Evolutionary conservation across 768 basidiomycete species (phyloP), one percentile per base, ranked within the genome.

Genomic region (Leccinum uliginosum): DNA sequence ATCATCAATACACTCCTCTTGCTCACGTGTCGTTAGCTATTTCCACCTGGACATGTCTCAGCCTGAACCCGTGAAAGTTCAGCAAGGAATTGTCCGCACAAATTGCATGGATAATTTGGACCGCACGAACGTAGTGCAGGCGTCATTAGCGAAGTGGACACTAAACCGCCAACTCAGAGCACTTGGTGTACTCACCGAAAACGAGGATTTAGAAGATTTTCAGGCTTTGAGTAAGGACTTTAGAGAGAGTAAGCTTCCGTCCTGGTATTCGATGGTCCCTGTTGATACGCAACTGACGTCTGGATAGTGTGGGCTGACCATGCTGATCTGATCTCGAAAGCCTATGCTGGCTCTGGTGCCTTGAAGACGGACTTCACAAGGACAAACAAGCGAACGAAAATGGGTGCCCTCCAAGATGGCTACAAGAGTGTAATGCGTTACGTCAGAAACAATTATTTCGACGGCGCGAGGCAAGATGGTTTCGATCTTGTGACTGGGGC

Each of bases 41-140:
- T 98, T 93, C 76, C 84, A 87, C 55, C 71, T 89, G 30, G 82
- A 87, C 50, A 69, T 80, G 32, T 68, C 72, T 12, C 71, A 75
- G 24, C 57, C 73, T 5, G 73, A 75, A 26, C 83, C 84, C 0
- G 71, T 83, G 23, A 78, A 75, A 56, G 72, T 79, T 34, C 97
- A 99, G 67, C 77, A 67, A 21, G 94, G 94, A 19, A 80, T 83
- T 48, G 84, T 97, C 44, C 83, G 97, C 46, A 95, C 94, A 8
- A 99, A 98, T 70, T 98, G 97, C 73, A 97, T 97, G 97, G 96
- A 98, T 71, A 89, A 87, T 65, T 76, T 98, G 57, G 97, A 99
- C 68, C 83, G 97, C 50, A 99, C 97, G 47, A 98, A 98, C 71
- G 96, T 99, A 44, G 89, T 93, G 5, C 97, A 99, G 71, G 88